Conservation (phyloP, 2,329 filamentous ascomycete species). For the Cercospora zeina region DNA sequence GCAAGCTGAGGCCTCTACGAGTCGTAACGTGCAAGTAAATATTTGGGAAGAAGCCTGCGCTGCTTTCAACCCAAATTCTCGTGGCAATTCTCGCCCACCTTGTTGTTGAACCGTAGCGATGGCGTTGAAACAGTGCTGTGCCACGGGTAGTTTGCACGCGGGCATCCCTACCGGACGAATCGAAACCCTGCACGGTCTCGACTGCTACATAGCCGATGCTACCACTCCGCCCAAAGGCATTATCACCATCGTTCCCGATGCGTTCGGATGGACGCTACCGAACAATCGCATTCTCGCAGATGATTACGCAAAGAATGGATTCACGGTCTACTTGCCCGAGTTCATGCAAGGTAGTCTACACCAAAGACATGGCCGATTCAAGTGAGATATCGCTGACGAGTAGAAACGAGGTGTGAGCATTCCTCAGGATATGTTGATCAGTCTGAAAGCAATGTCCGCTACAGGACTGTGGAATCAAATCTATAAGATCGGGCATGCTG, state of each 20-base stretch:
- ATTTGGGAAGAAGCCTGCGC: no score
- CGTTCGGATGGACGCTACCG: slow-evolving; percentile 42
- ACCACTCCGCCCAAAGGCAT: slow-evolving; percentile 38
- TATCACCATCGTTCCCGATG: slow-evolving; percentile 44
- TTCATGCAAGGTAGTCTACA: slow-evolving; percentile 39
- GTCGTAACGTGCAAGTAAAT: background rate
- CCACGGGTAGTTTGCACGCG: slow-evolving; percentile 40
- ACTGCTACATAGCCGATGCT: slow-evolving; percentile 43
- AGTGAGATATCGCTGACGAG: background rate
- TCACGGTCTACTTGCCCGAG: slow-evolving; percentile 41
- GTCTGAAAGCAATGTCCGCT: slow-evolving; percentile 36
- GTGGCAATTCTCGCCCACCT: background rate
- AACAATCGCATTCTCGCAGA: slow-evolving; percentile 45
- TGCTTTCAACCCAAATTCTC: background rate
- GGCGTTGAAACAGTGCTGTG: slow-evolving; percentile 41
- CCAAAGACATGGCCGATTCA: background rate
- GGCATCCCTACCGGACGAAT: slow-evolving; percentile 41
- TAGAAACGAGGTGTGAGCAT: slow-evolving; percentile 32
- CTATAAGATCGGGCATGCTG: slow-evolving; percentile 37
- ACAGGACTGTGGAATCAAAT: slow-evolving; percentile 38
- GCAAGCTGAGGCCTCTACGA: background rate
- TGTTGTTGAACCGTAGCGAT: slow-evolving; percentile 9
- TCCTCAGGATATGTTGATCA: slow-evolving; percentile 35
- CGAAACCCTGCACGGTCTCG: slow-evolving; percentile 41
- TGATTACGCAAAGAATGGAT: slow-evolving; percentile 40